Evolutionary conservation across 768 basidiomycete species (phyloP).

Genomic region (Pulveroboletus sp.): DNA sequence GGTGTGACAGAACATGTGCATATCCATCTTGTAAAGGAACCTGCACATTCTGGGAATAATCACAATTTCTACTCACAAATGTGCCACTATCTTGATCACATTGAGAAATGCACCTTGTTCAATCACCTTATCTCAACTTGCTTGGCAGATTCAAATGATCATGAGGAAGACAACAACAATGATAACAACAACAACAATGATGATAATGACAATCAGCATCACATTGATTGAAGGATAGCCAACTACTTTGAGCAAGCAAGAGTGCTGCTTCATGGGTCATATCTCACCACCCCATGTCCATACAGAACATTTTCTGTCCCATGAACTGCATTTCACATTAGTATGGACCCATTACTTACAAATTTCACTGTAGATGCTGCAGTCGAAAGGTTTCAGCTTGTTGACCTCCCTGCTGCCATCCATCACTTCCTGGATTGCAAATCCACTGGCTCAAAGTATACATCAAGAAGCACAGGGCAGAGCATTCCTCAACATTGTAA

Average conservation of each 20-base stretch:
- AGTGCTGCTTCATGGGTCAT: not conserved
- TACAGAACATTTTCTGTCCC: not conserved
- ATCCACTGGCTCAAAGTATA: not conserved
- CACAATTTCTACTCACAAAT: not conserved
- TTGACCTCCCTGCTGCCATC: not conserved
- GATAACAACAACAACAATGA: too few species aligned
- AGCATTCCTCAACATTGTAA: not conserved
- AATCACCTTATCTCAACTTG: not conserved
- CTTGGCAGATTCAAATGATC: too few species aligned
- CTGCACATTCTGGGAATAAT: not conserved
- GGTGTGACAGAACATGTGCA: not conserved
- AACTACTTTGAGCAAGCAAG: not conserved
- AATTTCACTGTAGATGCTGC: not conserved
- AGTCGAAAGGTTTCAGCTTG: not conserved
- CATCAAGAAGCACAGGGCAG: not conserved
- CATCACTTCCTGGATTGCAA: not conserved
- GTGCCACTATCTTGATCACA: not conserved
- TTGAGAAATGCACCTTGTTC: not conserved
- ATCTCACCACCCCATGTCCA: not conserved
- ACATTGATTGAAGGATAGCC: not conserved
- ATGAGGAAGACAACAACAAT: not conserved
- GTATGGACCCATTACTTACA: not conserved
- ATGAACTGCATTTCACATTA: not conserved
- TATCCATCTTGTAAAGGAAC: not conserved
- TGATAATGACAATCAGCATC: not conserved